A percentile compares a stretch with the other conserved stretches of the same genome.
Evolutionary conservation across 768 basidiomycete species (phyloP).

Genomic region (Hortiboletus campestris): DNA sequence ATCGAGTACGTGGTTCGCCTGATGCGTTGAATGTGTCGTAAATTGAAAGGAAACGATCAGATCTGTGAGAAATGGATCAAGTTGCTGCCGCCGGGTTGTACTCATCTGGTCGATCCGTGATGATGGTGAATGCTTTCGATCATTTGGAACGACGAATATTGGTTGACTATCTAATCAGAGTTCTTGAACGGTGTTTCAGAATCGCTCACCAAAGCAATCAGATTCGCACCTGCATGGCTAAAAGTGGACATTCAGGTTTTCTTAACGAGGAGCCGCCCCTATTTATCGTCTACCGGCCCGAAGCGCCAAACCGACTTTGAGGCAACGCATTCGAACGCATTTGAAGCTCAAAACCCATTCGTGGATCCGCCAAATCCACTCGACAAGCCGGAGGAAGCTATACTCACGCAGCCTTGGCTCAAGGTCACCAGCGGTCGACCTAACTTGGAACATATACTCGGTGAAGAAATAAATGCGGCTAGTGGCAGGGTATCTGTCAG

Average conservation of each 20-base stretch:
- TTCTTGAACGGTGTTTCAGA: constrained; percentile 12
- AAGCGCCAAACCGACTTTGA: constrained; percentile 3
- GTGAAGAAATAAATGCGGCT: constrained; percentile 32
- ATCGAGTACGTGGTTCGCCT: constrained; percentile 34
- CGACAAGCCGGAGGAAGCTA: not conserved
- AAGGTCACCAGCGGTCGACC: constrained; percentile 38
- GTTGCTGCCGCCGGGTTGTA: constrained; percentile 32
- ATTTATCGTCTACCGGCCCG: not conserved
- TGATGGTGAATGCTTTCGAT: constrained; percentile 25
- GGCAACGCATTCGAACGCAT: not conserved
- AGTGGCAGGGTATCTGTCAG: constrained; percentile 41
- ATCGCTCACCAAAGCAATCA: constrained; percentile 12
- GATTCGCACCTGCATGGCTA: constrained; percentile 13
- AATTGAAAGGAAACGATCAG: constrained; percentile 1
- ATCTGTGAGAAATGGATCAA: constrained; percentile 18
- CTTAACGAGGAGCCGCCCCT: constrained; percentile 1
- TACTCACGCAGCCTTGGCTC: constrained; percentile 15
- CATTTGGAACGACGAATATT: not conserved
- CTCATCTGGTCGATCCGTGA: constrained; percentile 47
- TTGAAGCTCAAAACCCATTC: not conserved
- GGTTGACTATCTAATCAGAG: constrained; percentile 1
- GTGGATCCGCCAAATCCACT: not conserved
- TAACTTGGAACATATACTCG: constrained; percentile 36
- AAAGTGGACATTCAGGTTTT: constrained; percentile 19
- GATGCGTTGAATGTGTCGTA: not conserved